Percentiles rank a stretch among this genome's conserved stretches.
Evolutionary conservation across 1,284 basidiomycete genomes (phyloP).

Genomic region (Pyrrhoderma lamaoense): DNA sequence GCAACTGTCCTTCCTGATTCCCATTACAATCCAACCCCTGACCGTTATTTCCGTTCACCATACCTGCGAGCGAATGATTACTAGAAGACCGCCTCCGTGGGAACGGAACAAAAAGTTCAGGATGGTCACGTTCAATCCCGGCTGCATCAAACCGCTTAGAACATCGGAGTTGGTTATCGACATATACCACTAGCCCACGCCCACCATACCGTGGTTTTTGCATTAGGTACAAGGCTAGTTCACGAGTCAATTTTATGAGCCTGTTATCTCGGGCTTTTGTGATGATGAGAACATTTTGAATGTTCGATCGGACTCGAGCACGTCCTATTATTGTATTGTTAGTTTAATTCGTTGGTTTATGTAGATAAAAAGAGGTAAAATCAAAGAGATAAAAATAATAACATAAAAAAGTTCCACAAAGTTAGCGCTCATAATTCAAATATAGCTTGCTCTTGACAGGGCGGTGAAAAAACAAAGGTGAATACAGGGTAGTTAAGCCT

Average conservation of each 20-base stretch:
- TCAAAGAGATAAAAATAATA: too few relatives aligned
- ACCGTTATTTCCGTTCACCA: constrained; percentile 34
- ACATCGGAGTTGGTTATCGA: constrained; percentile 86
- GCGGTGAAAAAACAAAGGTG: too few relatives aligned
- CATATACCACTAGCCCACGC: constrained; percentile 86
- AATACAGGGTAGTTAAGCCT: too few relatives aligned
- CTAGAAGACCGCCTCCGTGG: constrained; percentile 68
- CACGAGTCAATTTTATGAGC: constrained; percentile 89
- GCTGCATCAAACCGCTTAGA: constrained; percentile 94
- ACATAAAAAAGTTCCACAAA: too few relatives aligned
- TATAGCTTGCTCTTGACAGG: too few relatives aligned
- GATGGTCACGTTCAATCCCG: constrained; percentile 81
- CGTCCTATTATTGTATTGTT: too few relatives aligned
- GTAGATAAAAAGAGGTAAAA: too few relatives aligned
- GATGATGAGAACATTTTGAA: constrained; percentile 92
- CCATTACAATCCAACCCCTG: constrained; percentile 25
- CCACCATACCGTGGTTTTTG: constrained; percentile 56
- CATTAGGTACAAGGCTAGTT: constrained; percentile 95
- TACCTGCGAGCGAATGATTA: constrained; percentile 48
- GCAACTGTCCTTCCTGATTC: constrained; percentile 79
- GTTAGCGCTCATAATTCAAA: too few relatives aligned
- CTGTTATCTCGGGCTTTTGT: constrained; percentile 98
- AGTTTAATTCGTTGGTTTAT: too few relatives aligned
- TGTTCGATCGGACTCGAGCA: constrained; percentile 84
- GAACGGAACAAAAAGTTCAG: constrained; percentile 80